Base-by-base conservation (phyloP, 2,329 filamentous ascomycete species). In the Zopfia rhizophila region DNA sequence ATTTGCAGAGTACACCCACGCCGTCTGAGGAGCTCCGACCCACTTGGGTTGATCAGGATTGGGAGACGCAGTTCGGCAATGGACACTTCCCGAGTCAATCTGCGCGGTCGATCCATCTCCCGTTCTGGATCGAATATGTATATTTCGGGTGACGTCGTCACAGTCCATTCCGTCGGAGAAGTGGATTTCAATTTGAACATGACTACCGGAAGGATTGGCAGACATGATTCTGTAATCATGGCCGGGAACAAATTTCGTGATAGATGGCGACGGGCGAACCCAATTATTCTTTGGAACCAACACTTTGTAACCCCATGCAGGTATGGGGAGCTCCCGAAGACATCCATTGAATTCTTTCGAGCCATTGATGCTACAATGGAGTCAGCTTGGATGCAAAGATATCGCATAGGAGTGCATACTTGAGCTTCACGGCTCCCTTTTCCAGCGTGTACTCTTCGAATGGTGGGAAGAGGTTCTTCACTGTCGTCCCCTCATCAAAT, bases 151-250 rank as follows among this genome's bases (percentile, higher is more conserved):
- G 11, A 87, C 70, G 0, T 71, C 72, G n/a, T 78, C 71, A 63
- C 85, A 88, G 54, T 83, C 74, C 84, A 88, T 86, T 32, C 78
- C 70, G 1, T 73, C 72, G 1, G 83, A 86, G 63, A 86, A 88
- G 24, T 82, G 77, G 3, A 88, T 47, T 36, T 80, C 75, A 31
- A 87, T 70, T 5, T 76, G 63, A 12, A 85, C 55, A 5, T 70
- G 62, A 28, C 72, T 58, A 22, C 71, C 68, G 1, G 71, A 63
- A 1, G 52, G 49, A 12, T 73, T 74, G 21, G 67, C 76, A 0
- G 84, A 85, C 13, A 78, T 49, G 4, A 86, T 60, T 2, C 83
- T 79, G 2, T 69, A 66, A 57, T 88, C 85, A 55, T 88, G 85
- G 2, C 84, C 83, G 3, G 85, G 85, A 2, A 70, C 62, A 55